Percentiles rank a stretch among this genome's conserved stretches.
phyloP scores from a whole-genome alignment of 2,329 filamentous ascomycete genomes.

The Monilinia fructicola region DNA sequence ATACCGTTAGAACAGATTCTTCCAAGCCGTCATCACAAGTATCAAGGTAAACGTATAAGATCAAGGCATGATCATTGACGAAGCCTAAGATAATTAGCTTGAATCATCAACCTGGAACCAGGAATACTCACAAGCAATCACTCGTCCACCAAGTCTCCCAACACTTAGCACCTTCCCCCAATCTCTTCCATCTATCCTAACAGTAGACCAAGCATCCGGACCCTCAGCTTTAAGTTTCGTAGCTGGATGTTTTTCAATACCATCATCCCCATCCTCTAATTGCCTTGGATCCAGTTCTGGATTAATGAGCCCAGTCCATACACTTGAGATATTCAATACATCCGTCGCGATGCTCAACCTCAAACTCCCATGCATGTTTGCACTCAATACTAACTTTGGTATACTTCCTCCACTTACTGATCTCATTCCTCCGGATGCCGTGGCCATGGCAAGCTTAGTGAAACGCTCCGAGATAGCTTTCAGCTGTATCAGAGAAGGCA shows the following conservation, averaged over 20 bases:
- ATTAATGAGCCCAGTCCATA: constrained; percentile 84
- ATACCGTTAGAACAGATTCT: constrained; percentile 74
- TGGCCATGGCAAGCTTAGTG: constrained; percentile 72
- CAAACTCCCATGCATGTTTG: constrained; percentile 91
- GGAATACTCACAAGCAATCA: constrained; percentile 74
- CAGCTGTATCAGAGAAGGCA: constrained; percentile 82
- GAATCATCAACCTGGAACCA: neutral
- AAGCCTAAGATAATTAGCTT: constrained; percentile 52
- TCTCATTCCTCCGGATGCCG: constrained; percentile 34
- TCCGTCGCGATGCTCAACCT: constrained; percentile 80
- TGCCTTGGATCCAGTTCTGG: constrained; percentile 80
- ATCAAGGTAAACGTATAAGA: constrained; percentile 78
- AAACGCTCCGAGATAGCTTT: constrained; percentile 95
- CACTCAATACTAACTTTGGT: constrained; percentile 79
- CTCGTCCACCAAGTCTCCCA: constrained; percentile 80
- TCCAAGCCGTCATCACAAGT: constrained; percentile 65
- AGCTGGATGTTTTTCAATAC: constrained; percentile 76
- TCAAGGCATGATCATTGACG: constrained; percentile 74
- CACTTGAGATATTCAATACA: constrained; percentile 77
- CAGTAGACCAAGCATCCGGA: constrained; percentile 82
- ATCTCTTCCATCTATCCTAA: constrained; percentile 88
- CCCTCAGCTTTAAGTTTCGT: constrained; percentile 74
- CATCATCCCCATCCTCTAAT: constrained; percentile 62
- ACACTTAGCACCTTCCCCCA: constrained; percentile 95
- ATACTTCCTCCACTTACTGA: constrained; percentile 34